These are phyloP conservation scores for Actinidia arguta DNA, from an alignment of 179 eudicot species.

Conservation along the genomic window DNA sequence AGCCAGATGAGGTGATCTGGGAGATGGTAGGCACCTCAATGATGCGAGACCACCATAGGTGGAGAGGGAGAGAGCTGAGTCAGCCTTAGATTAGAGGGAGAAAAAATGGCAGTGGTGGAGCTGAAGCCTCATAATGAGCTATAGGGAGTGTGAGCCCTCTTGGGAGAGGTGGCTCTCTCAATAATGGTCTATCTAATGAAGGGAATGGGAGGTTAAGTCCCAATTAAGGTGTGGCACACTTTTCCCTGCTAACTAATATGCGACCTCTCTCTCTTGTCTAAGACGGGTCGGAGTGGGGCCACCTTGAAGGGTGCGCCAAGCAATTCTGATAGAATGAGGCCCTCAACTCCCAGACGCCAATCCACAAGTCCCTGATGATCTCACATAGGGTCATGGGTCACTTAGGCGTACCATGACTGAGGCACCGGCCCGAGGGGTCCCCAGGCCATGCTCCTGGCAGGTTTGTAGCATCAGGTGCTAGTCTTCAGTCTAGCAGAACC, in stretches of 20 bases:
- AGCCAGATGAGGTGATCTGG: neutral
- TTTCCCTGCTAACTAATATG: neutral
- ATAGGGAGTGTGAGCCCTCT: neutral
- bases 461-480: too few species aligned
- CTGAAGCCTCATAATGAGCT: neutral
- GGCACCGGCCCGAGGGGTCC: too few species aligned
- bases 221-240: neutral
- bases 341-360: neutral
- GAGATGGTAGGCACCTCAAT: neutral
- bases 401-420: too few species aligned
- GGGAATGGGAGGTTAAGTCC: neutral
- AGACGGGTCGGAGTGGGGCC: neutral
- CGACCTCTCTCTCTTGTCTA: neutral
- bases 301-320: neutral
- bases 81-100: neutral
- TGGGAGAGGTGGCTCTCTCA: neutral
- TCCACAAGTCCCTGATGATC: neutral
- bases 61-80: conserved; percentile 2
- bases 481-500: too few species aligned
- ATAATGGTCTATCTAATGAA: too few species aligned
- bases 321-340: neutral
- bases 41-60: neutral
- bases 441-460: too few species aligned
- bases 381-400: too few species aligned
- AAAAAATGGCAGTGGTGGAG: neutral